Evolutionary conservation across 768 basidiomycete species (phyloP), one percentile per base, ranked within the genome.

Genomic region (Tulasnella sp.): DNA sequence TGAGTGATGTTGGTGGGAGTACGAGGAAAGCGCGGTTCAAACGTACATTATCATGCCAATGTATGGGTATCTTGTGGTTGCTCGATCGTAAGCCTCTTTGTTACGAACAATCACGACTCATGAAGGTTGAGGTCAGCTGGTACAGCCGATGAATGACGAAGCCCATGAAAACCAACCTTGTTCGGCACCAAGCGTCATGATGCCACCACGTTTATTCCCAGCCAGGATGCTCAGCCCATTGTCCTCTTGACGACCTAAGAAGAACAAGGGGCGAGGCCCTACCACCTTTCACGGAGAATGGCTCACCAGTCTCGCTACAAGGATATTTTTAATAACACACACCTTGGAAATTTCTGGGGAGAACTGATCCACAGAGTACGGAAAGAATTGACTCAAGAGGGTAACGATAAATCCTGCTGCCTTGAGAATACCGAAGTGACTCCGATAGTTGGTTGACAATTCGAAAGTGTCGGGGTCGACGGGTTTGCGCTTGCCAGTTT

Each of bases 61-160:
- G n/a, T n/a, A n/a, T 9, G 17, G 78, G 57, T 7, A 79, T 63
- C 79, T 72, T 23, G 69, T 61, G 42, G 70, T 68, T 8, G 70
- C 68, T 9, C 85, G 65, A 42, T 69, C 70, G 4, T 77, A 64
- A 19, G 82, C 79, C 6, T 65, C 66, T 0, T 82, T 74, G 53
- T 84, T 71, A 5, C 84, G 80, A 7, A 86, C 84, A 2, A 86
- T 69, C 31, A 86, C 81, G 59, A 81, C 84, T 85, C 84, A 39
- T 14, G 79, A 69, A 0, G 82, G 80, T 0, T 83, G 83, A 8
- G 84, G 77, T 61, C 79, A 12, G 17, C 27, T 27, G 78, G 23
- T 49, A 25, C 29, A 23, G 8, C 6, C 21, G 6, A 27, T 31
- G 81, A 74, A 1, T 66, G 72, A 15, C 6, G 7, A n/a, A 36